Percentiles rank a stretch among this genome's conserved stretches.
Conservation (phyloP, 176 grass and related monocot species). For the Juncus effusus region DNA sequence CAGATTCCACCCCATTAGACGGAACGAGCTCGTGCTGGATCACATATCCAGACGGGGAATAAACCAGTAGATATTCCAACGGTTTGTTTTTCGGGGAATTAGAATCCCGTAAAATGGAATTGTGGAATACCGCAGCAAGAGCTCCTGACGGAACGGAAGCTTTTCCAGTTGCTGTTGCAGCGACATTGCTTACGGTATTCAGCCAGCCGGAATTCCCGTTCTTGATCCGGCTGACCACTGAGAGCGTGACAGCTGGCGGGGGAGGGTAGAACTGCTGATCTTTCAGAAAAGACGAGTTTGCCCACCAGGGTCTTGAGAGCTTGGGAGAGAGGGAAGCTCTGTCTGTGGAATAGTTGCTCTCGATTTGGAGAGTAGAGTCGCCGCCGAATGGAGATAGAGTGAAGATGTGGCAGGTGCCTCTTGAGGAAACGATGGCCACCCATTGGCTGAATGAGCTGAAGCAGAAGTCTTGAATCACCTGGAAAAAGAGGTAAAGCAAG, state of each 20-base stretch:
- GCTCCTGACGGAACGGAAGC: conserved; percentile 72
- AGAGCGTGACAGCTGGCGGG: conserved; percentile 55
- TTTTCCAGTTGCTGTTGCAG: conserved; percentile 89
- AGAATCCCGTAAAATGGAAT: conserved; percentile 60
- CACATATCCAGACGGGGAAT: conserved; percentile 93
- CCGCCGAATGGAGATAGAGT: conserved; percentile 89
- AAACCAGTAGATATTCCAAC: conserved; percentile 96
- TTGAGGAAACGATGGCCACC: conserved; percentile 89
- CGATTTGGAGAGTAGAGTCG: conserved; percentile 69
- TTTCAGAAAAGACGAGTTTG: conserved; percentile 67
- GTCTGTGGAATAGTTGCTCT: conserved; percentile 55
- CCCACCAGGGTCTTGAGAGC: conserved; percentile 90
- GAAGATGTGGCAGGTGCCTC: conserved; percentile 87
- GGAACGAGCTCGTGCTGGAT: conserved; percentile 97
- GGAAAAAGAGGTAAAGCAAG: conserved; percentile 31
- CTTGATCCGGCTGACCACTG: conserved; percentile 95
- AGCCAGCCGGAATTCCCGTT: conserved; percentile 86
- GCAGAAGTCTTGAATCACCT: conserved; percentile 98
- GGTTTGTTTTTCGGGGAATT: conserved; percentile 63
- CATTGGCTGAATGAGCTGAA: conserved; percentile 98
- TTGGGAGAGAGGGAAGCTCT: conserved; percentile 68
- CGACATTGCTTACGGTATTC: conserved; percentile 95
- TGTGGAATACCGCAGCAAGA: conserved; percentile 74
- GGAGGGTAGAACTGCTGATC: conserved; percentile 81
- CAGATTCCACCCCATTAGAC: conserved; percentile 52